A percentile compares a stretch with the other conserved stretches of the same genome.
Conservation (phyloP, 164 flowering plant species). For the Chimonanthus salicifolius region DNA sequence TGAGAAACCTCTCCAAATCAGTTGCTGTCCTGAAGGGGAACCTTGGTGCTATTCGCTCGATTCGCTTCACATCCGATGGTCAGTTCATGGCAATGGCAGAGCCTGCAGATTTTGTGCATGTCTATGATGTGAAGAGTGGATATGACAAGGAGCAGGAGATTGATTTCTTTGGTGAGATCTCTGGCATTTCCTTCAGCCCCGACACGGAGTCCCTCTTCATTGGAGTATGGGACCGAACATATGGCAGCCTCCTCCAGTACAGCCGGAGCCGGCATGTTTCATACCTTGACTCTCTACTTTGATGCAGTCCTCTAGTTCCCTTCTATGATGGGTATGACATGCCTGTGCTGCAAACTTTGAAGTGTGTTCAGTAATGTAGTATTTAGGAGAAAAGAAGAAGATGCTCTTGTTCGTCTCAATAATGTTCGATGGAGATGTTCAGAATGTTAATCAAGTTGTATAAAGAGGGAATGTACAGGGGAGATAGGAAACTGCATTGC, state of each 20-base stretch:
- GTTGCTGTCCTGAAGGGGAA: conserved; percentile 47
- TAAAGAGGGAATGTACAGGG: not conserved
- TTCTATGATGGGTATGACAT: too few relatives aligned
- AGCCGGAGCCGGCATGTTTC: conserved; percentile 33
- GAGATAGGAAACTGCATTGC: not conserved
- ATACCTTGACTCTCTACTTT: conserved; percentile 38
- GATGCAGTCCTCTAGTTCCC: not conserved
- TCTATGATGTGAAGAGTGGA: conserved; percentile 35
- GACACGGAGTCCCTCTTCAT: conserved; percentile 52
- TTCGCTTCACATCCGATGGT: conserved; percentile 57
- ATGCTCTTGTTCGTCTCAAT: not conserved
- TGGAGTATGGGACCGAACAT: conserved; percentile 65
- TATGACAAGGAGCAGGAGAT: conserved; percentile 52
- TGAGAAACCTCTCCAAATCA: conserved; percentile 36
- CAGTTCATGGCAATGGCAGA: conserved; percentile 56
- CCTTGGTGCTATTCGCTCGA: conserved; percentile 50
- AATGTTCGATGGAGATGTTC: not conserved
- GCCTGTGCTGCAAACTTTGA: too few relatives aligned
- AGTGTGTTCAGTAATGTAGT: too few relatives aligned
- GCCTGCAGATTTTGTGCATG: conserved; percentile 67
- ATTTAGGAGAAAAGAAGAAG: not conserved
- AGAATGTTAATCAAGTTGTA: not conserved
- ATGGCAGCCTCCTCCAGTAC: conserved; percentile 61
- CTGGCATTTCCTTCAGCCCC: conserved; percentile 60
- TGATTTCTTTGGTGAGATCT: conserved; percentile 70